A percentile compares a stretch with the other conserved stretches of the same genome.
phyloP scores from a whole-genome alignment of 208 protist genomes.

The Crithidia acanthocephali region DNA sequence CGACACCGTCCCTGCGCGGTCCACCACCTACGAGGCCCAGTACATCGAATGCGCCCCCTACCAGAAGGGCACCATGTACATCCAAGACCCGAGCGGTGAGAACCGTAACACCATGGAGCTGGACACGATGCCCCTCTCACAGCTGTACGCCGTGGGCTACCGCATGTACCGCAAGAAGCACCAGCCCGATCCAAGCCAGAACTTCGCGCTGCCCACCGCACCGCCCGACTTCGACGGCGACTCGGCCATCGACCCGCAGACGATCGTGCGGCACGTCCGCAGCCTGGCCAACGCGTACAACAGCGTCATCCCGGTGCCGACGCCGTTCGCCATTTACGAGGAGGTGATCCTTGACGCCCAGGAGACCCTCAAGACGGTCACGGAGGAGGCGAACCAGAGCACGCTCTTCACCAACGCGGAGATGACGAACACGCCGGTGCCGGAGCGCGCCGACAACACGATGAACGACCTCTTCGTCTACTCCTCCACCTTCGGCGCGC shows the following conservation, averaged over 20 bases:
- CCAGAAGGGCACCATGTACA: constrained; percentile 67
- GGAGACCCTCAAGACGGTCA: constrained; percentile 21
- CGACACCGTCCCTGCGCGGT: constrained; percentile 55
- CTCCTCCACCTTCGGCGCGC: constrained; percentile 34
- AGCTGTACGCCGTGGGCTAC: constrained; percentile 74
- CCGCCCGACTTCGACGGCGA: constrained; percentile 86
- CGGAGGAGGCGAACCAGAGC: constrained; percentile 33
- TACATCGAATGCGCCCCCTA: constrained; percentile 46
- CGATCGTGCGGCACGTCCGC: constrained; percentile 68
- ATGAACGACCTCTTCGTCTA: constrained; percentile 32
- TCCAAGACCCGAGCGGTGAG: constrained; percentile 56
- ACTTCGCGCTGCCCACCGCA: constrained; percentile 45
- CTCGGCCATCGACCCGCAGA: constrained; percentile 59
- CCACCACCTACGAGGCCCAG: constrained; percentile 76
- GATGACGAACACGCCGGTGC: constrained; percentile 10
- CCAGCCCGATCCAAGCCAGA: constrained; percentile 22
- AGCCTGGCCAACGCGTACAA: constrained; percentile 67
- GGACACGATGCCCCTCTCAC: constrained; percentile 53
- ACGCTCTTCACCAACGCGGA: constrained; percentile 19
- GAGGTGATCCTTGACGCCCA: constrained; percentile 52
- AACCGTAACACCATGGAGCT: constrained; percentile 38
- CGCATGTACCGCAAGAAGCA: constrained; percentile 58
- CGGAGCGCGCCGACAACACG: constrained; percentile 18
- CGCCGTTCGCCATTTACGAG: constrained; percentile 77
- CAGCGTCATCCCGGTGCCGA: constrained; percentile 42